Conservation (phyloP, 2,329 filamentous ascomycete genomes). For the Fusarium pilosicola region DNA sequence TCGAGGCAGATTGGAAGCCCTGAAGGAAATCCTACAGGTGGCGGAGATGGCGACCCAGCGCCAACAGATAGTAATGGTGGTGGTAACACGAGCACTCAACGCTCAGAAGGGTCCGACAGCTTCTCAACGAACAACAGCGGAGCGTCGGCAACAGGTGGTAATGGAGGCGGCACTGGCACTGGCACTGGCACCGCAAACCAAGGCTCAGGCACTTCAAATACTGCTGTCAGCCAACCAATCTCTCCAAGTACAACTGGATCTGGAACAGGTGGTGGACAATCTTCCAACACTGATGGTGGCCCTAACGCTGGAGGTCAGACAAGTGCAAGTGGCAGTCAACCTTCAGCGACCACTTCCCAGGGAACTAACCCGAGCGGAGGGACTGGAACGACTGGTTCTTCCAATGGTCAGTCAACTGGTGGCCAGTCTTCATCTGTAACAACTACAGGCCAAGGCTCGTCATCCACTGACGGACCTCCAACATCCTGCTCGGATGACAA, state of each 20-base stretch:
- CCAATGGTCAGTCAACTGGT: background rate
- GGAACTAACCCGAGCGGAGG: background rate
- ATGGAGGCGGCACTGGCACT: background rate
- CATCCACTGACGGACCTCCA: background rate
- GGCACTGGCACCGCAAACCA: background rate
- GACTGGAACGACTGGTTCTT: background rate
- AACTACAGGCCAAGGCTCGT: background rate
- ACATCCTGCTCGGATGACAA: slow-evolving; percentile 5
- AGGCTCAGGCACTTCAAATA: background rate
- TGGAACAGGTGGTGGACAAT: background rate
- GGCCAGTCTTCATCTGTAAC: background rate
- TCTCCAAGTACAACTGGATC: background rate
- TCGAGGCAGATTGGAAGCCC: background rate
- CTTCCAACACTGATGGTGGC: background rate
- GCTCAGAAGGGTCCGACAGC: background rate
- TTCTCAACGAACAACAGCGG: background rate
- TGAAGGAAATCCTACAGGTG: background rate
- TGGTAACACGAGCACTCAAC: background rate
- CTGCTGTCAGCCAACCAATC: background rate
- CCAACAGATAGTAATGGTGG: background rate
- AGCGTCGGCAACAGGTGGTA: background rate
- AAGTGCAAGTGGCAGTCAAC: background rate
- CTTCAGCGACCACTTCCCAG: background rate
- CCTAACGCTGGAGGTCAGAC: background rate
- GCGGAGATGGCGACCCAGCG: background rate